Evolutionary conservation across 176 grass and related monocot genomes (phyloP).

Genomic region (Bothriochloa decipiens): DNA sequence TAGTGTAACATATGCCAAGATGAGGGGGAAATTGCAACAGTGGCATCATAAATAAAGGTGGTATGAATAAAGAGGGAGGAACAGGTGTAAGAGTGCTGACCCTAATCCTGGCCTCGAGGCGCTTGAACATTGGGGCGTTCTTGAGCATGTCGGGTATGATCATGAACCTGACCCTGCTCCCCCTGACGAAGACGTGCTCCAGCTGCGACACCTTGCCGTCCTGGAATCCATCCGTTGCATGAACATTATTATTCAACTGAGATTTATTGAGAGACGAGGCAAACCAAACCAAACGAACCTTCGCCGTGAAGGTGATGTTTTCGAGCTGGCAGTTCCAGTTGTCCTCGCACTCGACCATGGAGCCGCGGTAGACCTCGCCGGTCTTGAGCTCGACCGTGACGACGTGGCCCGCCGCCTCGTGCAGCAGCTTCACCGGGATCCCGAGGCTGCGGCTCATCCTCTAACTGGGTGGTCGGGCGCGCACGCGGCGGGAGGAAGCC

Average conservation of each 20-base stretch:
- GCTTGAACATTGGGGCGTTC: slow-evolving; percentile 74
- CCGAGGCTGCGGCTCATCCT: slow-evolving; percentile 88
- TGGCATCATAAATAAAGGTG: neutral
- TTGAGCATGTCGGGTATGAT: slow-evolving; percentile 84
- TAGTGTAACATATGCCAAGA: neutral
- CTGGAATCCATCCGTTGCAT: neutral
- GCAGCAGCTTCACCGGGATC: slow-evolving; percentile 93
- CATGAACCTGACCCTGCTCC: slow-evolving; percentile 78
- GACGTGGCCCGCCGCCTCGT: slow-evolving; percentile 89
- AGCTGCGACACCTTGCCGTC: slow-evolving; percentile 77
- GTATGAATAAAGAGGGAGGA: neutral
- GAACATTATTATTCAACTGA: neutral
- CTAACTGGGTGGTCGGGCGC: neutral
- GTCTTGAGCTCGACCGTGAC: slow-evolving; percentile 95
- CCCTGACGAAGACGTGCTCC: slow-evolving; percentile 62
- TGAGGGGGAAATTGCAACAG: neutral
- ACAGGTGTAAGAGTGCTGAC: neutral
- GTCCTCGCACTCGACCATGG: slow-evolving; percentile 71
- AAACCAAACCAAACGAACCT: neutral
- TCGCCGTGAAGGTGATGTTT: slow-evolving; percentile 56
- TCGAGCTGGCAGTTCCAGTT: slow-evolving; percentile 67
- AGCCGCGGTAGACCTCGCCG: slow-evolving; percentile 61
- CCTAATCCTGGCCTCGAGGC: slow-evolving; percentile 45
- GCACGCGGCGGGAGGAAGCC: neutral
- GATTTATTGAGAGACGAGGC: neutral